phyloP scores from a whole-genome alignment of 2,329 filamentous ascomycete genomes.

The Mycocentrospora acerina region DNA sequence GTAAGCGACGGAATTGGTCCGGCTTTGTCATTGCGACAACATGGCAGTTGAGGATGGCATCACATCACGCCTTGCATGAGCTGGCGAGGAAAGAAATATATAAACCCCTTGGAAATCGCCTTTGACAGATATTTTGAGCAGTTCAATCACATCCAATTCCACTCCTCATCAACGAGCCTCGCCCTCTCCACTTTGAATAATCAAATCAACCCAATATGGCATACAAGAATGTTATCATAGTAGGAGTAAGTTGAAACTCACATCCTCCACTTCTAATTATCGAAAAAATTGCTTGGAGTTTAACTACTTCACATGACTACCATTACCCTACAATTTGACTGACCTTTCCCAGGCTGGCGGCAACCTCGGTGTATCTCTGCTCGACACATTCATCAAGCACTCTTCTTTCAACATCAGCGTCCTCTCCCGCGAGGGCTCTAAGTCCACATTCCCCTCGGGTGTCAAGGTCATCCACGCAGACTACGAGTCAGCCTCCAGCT shows the following conservation, averaged over 20 bases:
- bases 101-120: too few species aligned
- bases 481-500: constrained; percentile 50
- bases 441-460: constrained; percentile 41
- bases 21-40: not conserved
- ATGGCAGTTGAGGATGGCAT: not conserved
- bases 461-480: constrained; percentile 52
- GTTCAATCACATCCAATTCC: too few species aligned
- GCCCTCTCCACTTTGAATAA: too few species aligned
- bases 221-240: constrained; percentile 48
- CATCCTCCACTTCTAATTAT: too few species aligned
- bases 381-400: constrained; percentile 43
- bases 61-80: too few species aligned
- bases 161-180: too few species aligned
- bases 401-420: constrained; percentile 57
- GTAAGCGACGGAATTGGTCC: too few species aligned
- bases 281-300: constrained; percentile 8
- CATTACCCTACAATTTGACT: constrained; percentile 4
- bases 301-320: not conserved
- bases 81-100: too few species aligned
- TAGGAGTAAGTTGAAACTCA: constrained; percentile 39
- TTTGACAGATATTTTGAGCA: too few species aligned
- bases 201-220: constrained; percentile 15
- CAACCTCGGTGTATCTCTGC: constrained; percentile 47
- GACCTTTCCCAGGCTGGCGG: constrained; percentile 35
- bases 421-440: constrained; percentile 54